Evolutionary conservation across 2,329 filamentous ascomycete genomes (phyloP).

Genomic region (Hypoxylon sp.): DNA sequence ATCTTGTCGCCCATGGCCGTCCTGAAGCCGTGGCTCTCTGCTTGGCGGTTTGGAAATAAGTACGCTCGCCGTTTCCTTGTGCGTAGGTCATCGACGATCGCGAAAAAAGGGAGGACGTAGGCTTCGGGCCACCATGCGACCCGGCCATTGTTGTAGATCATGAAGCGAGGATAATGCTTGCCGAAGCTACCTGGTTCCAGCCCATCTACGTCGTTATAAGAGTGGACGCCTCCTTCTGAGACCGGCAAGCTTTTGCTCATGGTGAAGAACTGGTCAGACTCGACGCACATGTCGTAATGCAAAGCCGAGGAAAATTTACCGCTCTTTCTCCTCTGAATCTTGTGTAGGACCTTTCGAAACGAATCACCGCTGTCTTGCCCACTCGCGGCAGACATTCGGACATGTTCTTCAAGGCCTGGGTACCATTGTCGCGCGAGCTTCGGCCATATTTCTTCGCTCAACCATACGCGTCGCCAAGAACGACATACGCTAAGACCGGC

Average conservation of each 20-base stretch:
- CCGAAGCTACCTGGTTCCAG: slow-evolving; percentile 33
- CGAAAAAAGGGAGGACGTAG: slow-evolving; percentile 47
- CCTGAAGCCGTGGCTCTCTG: slow-evolving; percentile 44
- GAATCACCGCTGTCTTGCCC: slow-evolving; percentile 36
- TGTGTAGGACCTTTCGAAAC: slow-evolving; percentile 43
- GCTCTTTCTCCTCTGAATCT: slow-evolving; percentile 38
- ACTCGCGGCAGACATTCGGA: slow-evolving; percentile 32
- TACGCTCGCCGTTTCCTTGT: slow-evolving; percentile 47
- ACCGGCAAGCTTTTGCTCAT: slow-evolving; percentile 44
- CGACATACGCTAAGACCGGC: slow-evolving; percentile 41
- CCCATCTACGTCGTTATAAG: slow-evolving; percentile 38
- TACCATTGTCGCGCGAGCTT: slow-evolving; percentile 47
- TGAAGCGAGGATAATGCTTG: slow-evolving; percentile 42
- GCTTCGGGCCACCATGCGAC: slow-evolving; percentile 51
- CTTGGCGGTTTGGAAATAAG: slow-evolving; percentile 43
- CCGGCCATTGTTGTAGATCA: slow-evolving; percentile 47
- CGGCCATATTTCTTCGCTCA: slow-evolving; percentile 49
- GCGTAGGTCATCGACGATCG: slow-evolving; percentile 49
- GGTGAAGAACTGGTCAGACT: slow-evolving; percentile 45
- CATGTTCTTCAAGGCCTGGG: slow-evolving; percentile 44
- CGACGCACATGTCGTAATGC: slow-evolving; percentile 45
- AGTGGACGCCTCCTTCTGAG: slow-evolving; percentile 47
- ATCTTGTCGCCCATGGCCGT: slow-evolving; percentile 49
- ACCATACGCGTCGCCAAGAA: slow-evolving; percentile 44
- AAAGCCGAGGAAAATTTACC: slow-evolving; percentile 47